These are phyloP conservation scores for Elsinoe batatas DNA, from an alignment of 2,329 filamentous ascomycete species.

Conservation along the genomic window DNA sequence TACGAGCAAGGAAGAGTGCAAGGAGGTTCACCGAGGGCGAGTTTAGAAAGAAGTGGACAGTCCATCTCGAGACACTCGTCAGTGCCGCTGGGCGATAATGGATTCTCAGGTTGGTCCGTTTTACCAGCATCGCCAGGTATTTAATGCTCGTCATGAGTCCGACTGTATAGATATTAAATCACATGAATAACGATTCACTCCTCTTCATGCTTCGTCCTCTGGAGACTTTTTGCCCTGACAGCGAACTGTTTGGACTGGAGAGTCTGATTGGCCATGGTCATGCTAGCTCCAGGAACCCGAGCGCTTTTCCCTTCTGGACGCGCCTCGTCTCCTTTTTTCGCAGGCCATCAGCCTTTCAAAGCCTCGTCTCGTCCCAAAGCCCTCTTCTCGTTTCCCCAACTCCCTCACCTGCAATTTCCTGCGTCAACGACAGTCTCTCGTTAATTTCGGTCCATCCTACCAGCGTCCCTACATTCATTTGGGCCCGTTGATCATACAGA, in stretches of 20 bases:
- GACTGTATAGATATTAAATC: too few species aligned
- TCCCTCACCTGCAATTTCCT: conserved; percentile 9
- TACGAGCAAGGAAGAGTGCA: conserved; percentile 66
- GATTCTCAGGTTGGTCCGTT: too few species aligned
- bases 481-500: conserved; percentile 8
- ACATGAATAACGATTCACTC: too few species aligned
- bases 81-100: conserved; percentile 13
- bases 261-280: background rate
- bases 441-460: conserved; percentile 5
- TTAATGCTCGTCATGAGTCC: too few species aligned
- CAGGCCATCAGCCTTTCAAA: background rate
- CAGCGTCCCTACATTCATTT: conserved; percentile 7
- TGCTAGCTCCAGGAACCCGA: conserved; percentile 2
- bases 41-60: conserved; percentile 70
- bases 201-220: too few species aligned
- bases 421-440: conserved; percentile 2
- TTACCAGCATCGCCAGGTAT: too few species aligned
- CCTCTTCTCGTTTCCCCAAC: background rate
- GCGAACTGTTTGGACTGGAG: background rate
- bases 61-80: conserved; percentile 64
- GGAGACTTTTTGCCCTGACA: conserved; percentile 3
- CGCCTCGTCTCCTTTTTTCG: conserved; percentile 1
- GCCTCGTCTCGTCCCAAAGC: background rate
- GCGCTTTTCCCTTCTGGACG: conserved; percentile 1
- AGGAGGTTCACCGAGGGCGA: conserved; percentile 79